Percentiles rank a stretch among this genome's conserved stretches.
These are phyloP conservation scores for Aspergillus hortae DNA, from an alignment of 2,329 filamentous ascomycete genomes.

Conservation along the genomic window DNA sequence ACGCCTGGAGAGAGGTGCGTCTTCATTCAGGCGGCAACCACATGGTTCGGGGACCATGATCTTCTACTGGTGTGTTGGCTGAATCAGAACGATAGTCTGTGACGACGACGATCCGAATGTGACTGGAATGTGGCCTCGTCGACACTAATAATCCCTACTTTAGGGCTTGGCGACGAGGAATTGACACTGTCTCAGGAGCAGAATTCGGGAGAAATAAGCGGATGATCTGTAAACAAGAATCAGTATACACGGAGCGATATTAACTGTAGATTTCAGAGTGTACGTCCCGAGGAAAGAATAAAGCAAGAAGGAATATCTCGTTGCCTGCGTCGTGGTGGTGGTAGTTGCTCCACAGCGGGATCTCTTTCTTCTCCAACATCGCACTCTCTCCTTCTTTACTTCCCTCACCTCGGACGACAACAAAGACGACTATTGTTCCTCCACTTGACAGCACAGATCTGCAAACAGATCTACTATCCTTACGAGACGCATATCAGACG, in stretches of 20 bases:
- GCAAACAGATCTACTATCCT: no score
- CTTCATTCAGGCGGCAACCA: neutral
- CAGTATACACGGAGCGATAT: neutral
- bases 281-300: neutral
- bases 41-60: constrained; percentile 1
- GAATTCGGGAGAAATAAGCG: no score
- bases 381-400: neutral
- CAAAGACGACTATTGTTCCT: no score
- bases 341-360: neutral
- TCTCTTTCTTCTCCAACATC: neutral
- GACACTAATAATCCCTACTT: neutral
- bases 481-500: constrained; percentile 5
- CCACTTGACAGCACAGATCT: no score
- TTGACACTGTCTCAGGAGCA: no score
- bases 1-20: neutral
- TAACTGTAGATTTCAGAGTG: neutral
- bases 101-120: neutral
- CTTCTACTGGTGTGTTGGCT: neutral
- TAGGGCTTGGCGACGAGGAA: neutral
- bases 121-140: neutral
- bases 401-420: neutral
- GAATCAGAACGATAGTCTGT: neutral
- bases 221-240: no score
- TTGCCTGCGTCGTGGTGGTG: neutral
- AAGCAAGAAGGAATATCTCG: neutral